Percentiles rank a stretch among this genome's conserved stretches.
Evolutionary conservation across 257 asterid genomes (phyloP).

Genomic region (Przewalskia tangutica): DNA sequence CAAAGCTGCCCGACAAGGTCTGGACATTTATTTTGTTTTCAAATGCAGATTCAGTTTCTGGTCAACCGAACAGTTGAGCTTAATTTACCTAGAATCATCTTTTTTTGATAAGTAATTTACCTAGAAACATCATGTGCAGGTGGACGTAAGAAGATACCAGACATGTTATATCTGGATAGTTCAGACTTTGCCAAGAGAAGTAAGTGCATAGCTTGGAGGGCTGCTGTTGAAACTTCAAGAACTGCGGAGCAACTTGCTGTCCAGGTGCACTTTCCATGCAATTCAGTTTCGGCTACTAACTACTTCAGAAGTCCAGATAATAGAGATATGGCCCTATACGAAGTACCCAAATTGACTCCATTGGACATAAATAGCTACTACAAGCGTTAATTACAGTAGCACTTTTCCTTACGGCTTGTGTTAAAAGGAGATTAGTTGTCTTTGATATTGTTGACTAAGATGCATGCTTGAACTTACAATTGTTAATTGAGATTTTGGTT

Average conservation of each 20-base stretch:
- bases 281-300: neutral
- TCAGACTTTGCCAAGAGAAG: constrained; percentile 79
- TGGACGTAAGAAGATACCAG: constrained; percentile 79
- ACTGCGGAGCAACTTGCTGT: constrained; percentile 85
- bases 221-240: constrained; percentile 78
- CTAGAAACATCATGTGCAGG: constrained; percentile 36
- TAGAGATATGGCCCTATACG: neutral
- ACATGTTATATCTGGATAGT: constrained; percentile 65
- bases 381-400: neutral
- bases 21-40: constrained; percentile 9
- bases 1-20: constrained; percentile 97
- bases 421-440: neutral
- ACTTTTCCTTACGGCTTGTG: neutral
- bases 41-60: constrained; percentile 3
- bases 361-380: neutral
- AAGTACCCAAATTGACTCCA: neutral
- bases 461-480: neutral
- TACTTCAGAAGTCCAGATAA: neutral
- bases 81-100: neutral
- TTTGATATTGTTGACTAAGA: neutral
- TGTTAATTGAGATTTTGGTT: neutral
- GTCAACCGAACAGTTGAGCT: constrained; percentile 13
- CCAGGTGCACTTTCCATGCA: constrained; percentile 41
- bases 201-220: constrained; percentile 75
- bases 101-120: neutral